These are phyloP conservation scores for Flaveria ramosissima DNA, from an alignment of 129 eudicot genomes.

Conservation along the genomic window DNA sequence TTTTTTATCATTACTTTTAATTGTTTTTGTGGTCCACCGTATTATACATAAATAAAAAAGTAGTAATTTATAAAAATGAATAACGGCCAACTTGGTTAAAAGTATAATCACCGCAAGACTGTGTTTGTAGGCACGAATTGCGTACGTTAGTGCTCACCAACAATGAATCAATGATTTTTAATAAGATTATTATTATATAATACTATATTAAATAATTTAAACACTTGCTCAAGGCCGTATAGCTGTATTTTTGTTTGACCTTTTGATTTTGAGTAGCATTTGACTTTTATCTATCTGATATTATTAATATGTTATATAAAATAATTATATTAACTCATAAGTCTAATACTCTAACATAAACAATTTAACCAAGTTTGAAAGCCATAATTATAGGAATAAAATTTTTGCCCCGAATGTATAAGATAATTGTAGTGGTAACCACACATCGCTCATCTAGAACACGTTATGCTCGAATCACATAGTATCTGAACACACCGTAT, in stretches of 20 bases:
- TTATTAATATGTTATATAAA: background rate
- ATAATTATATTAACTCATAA: background rate
- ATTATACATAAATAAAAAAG: background rate
- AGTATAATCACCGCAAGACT: background rate
- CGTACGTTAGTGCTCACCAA: slow-evolving; percentile 29
- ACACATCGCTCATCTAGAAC: background rate
- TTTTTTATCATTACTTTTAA: too few species aligned
- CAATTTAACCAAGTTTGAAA: background rate
- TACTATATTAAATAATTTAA: background rate
- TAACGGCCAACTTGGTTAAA: slow-evolving; percentile 14
- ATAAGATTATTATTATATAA: background rate
- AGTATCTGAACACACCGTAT: too few species aligned
- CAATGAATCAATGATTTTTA: slow-evolving; percentile 11
- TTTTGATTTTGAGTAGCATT: slow-evolving; percentile 19
- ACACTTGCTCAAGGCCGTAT: slow-evolving; percentile 15
- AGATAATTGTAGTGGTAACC: background rate
- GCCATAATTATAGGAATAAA: background rate
- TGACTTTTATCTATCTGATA: background rate
- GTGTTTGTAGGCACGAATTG: slow-evolving; percentile 17
- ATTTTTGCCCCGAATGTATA: background rate
- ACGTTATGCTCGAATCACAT: background rate
- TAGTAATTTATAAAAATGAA: background rate
- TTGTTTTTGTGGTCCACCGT: background rate
- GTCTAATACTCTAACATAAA: background rate
- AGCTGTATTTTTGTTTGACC: slow-evolving; percentile 30